Conservation (phyloP, 805 yeast genomes). For the Saccharomycopsis schoenii region DNA sequence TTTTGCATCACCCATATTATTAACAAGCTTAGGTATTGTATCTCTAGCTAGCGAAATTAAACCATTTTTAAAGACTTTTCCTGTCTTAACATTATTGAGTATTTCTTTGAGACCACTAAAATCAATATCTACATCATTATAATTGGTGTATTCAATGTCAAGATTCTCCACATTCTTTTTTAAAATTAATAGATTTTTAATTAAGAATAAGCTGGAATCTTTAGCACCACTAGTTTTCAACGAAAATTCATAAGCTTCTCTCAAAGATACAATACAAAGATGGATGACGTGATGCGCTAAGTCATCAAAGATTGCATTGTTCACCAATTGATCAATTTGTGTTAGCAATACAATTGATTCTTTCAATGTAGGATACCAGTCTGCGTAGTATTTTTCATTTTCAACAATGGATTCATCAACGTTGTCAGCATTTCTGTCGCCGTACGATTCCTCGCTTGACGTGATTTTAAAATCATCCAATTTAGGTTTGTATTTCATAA, state of each 20-base stretch:
- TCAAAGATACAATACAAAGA: conserved; percentile 56
- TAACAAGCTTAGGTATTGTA: conserved; percentile 69
- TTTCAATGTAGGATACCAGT: conserved; percentile 62
- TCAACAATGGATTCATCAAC: neutral
- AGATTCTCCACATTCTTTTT: conserved; percentile 62
- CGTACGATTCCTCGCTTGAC: neutral
- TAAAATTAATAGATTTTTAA: conserved; percentile 63
- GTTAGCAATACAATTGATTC: conserved; percentile 61
- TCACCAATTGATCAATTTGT: conserved; percentile 70
- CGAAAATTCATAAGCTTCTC: conserved; percentile 40
- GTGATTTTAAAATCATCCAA: conserved; percentile 49
- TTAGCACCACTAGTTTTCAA: conserved; percentile 36
- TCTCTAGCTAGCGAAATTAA: conserved; percentile 47
- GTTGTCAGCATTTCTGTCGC: neutral
- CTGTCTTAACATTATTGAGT: conserved; percentile 31
- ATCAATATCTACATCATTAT: conserved; percentile 67
- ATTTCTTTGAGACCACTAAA: conserved; percentile 64
- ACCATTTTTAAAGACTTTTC: conserved; percentile 20
- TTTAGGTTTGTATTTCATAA: conserved; percentile 56
- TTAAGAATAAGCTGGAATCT: conserved; percentile 56
- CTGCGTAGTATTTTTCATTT: conserved; percentile 24
- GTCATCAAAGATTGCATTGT: conserved; percentile 74
- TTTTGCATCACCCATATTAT: conserved; percentile 72
- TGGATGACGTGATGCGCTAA: conserved; percentile 82
- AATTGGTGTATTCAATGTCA: conserved; percentile 60